Conservation (phyloP, 148 eudicot species). For the Fagopyrum homotropicum region DNA sequence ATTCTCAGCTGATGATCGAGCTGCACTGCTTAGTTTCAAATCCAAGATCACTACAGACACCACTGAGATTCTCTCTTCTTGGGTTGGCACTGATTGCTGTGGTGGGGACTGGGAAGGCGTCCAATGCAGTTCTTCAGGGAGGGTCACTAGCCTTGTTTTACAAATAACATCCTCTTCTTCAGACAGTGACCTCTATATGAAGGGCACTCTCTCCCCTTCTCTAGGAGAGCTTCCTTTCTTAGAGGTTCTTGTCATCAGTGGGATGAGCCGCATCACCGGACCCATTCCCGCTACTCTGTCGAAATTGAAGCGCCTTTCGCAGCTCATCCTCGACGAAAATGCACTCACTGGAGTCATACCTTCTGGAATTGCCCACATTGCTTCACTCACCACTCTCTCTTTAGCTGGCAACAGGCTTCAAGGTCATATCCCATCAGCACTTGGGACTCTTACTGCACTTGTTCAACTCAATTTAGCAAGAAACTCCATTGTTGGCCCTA, state of each 20-base stretch:
- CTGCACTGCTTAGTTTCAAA: slow-evolving; percentile 66
- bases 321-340: slow-evolving; percentile 68
- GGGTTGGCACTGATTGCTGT: slow-evolving; percentile 71
- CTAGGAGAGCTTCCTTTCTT: slow-evolving; percentile 52
- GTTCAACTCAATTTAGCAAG: slow-evolving; percentile 48
- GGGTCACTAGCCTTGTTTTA: slow-evolving; percentile 51
- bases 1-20: slow-evolving; percentile 52
- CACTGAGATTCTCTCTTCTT: slow-evolving; percentile 51
- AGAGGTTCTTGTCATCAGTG: slow-evolving; percentile 58
- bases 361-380: slow-evolving; percentile 40
- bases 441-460: slow-evolving; percentile 43
- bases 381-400: slow-evolving; percentile 39
- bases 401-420: slow-evolving; percentile 52
- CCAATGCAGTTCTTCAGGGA: slow-evolving; percentile 45
- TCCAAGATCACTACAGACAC: slow-evolving; percentile 53
- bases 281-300: slow-evolving; percentile 47
- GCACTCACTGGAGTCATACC: slow-evolving; percentile 58
- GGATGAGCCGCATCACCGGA: slow-evolving; percentile 63
- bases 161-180: slow-evolving; percentile 34
- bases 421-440: slow-evolving; percentile 50
- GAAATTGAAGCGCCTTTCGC: slow-evolving; percentile 45
- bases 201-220: slow-evolving; percentile 65
- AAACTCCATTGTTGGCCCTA: slow-evolving; percentile 42
- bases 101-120: slow-evolving; percentile 87
- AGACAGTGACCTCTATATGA: slow-evolving; percentile 39